Conservation (phyloP, 768 basidiomycete species). For the Suillus sp. region DNA sequence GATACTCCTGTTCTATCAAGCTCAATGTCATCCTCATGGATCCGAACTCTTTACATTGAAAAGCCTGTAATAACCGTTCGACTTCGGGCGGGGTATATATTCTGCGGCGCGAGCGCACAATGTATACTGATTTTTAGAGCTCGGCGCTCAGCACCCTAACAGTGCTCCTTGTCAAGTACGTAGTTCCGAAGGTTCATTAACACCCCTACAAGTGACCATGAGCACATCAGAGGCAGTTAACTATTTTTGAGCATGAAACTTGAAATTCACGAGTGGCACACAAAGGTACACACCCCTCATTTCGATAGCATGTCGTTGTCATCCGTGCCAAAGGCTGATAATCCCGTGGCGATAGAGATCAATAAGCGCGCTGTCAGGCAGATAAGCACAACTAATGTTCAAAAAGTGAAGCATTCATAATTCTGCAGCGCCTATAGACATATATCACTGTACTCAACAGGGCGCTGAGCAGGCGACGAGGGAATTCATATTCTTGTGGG, state of each 20-base stretch:
- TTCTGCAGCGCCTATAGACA: background rate
- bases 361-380: background rate
- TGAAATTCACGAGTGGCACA: background rate
- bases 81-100: background rate
- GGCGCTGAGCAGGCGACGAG: background rate
- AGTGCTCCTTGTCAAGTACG: background rate
- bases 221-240: background rate
- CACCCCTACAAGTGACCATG: background rate
- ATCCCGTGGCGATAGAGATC: background rate
- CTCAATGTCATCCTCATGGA: slow-evolving; percentile 1
- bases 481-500: background rate
- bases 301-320: background rate
- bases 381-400: background rate
- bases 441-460: background rate
- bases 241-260: background rate
- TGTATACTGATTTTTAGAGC: background rate
- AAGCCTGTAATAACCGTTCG: background rate
- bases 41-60: background rate
- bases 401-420: background rate
- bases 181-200: background rate
- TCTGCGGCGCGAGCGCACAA: background rate
- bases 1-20: slow-evolving; percentile 15
- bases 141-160: background rate
- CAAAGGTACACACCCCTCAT: background rate
- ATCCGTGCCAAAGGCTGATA: background rate